A percentile compares a stretch with the other conserved stretches of the same genome.
These are phyloP conservation scores for Colletotrichum zoysiae DNA, from an alignment of 2,329 filamentous ascomycete species.

Conservation along the genomic window DNA sequence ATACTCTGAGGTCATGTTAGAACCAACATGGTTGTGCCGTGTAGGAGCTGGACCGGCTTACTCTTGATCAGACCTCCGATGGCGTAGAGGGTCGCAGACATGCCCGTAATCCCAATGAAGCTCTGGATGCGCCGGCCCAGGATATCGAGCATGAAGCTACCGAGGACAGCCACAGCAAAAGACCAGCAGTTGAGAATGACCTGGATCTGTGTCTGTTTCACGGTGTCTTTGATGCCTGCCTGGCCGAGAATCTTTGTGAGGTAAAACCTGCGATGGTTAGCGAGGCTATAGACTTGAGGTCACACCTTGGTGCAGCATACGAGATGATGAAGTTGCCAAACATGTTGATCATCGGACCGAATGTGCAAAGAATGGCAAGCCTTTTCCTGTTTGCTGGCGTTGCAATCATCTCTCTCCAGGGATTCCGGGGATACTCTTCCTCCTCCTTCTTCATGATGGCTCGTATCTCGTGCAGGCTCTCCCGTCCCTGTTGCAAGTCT, in stretches of 20 bases:
- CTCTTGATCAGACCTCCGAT: constrained; percentile 47
- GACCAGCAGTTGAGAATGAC: constrained; percentile 54
- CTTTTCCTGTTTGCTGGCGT: constrained; percentile 46
- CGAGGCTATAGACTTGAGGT: no score
- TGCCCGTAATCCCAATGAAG: constrained; percentile 46
- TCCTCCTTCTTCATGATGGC: constrained; percentile 45
- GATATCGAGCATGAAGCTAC: constrained; percentile 51
- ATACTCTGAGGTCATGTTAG: constrained; percentile 1
- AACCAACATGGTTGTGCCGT: no score
- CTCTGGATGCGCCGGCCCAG: constrained; percentile 50
- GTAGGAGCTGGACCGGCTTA: constrained; percentile 17
- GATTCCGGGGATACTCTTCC: constrained; percentile 45
- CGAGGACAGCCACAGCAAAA: constrained; percentile 50
- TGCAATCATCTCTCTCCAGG: constrained; percentile 47
- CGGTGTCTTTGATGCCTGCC: constrained; percentile 48
- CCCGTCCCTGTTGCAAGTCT: constrained; percentile 33
- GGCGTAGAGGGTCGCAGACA: constrained; percentile 44
- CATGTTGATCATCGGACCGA: constrained; percentile 47
- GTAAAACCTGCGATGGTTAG: constrained; percentile 44
- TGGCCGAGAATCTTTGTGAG: constrained; percentile 48
- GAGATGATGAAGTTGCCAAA: constrained; percentile 51
- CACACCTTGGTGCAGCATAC: constrained; percentile 28
- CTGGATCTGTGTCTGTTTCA: constrained; percentile 48
- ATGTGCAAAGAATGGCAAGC: constrained; percentile 45
- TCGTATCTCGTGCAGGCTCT: constrained; percentile 44